A percentile compares a stretch with the other conserved stretches of the same genome.
phyloP scores from a whole-genome alignment of 306 rosid species.

The Dalbergia cochinchinensis region DNA sequence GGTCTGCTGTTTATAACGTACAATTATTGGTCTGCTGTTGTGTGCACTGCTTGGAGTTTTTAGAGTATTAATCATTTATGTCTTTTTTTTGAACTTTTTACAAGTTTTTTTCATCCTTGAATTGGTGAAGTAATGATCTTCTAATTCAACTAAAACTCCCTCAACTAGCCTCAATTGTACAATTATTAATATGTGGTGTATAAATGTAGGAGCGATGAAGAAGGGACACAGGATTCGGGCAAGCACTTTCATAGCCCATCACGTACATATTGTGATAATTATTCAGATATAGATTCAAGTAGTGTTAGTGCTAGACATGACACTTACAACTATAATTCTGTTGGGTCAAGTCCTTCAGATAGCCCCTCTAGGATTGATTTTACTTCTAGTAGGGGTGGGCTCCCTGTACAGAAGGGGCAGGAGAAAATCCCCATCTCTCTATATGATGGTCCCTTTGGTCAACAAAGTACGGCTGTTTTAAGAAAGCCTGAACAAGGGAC shows the following conservation, averaged over 20 bases:
- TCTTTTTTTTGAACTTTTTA: not conserved
- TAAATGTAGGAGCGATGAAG: constrained; percentile 81
- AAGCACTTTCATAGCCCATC: constrained; percentile 75
- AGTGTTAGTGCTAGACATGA: constrained; percentile 83
- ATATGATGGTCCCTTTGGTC: constrained; percentile 56
- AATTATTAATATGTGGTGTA: constrained; percentile 35
- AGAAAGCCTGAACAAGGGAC: constrained; percentile 66
- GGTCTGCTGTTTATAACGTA: too few relatives aligned
- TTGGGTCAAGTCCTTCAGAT: constrained; percentile 75
- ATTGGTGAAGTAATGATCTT: constrained; percentile 2
- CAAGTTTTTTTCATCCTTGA: constrained; percentile 23
- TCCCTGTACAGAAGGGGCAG: constrained; percentile 69
- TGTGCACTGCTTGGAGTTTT: too few relatives aligned
- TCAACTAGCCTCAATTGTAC: not conserved
- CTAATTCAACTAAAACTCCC: constrained; percentile 8
- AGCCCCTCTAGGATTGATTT: constrained; percentile 83
- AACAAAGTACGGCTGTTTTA: constrained; percentile 71
- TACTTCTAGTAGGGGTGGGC: constrained; percentile 64
- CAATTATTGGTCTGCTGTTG: too few relatives aligned
- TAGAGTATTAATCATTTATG: not conserved
- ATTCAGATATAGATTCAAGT: constrained; percentile 76
- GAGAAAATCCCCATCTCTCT: constrained; percentile 57
- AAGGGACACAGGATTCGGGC: constrained; percentile 73
- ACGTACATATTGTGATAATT: constrained; percentile 73
- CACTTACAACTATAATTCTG: constrained; percentile 59